Base-by-base conservation (phyloP, 345 rosid species). In the Brassica incana region DNA sequence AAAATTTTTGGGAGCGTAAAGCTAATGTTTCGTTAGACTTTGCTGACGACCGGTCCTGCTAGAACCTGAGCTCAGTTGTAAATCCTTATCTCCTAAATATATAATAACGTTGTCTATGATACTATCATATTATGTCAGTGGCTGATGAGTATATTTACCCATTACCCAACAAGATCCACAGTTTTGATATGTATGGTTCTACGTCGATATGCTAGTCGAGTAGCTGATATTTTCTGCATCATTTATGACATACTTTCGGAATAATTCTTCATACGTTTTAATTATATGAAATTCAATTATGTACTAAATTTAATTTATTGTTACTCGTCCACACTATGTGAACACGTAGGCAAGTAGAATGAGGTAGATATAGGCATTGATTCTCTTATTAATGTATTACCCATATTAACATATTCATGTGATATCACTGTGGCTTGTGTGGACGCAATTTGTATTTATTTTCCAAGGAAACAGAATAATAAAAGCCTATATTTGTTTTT, bases 291-390 rank as follows among this genome's bases (percentile, higher is more conserved):
- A 40, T 40, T 20, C 56, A 38, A 40, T 11, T 5, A 10, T 32
- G 23, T 32, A 23, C 38, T 29, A 62, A 43, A 33, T 2, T 75
- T 68, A 69, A 77, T 61, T 69, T 61, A 35, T 69, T 69, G 52
- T 10, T 59, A 72, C 40, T 72, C 56, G 74, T 59, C 73, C 74
- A 61, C 74, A 61, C 35, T 50, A 15, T 67, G 69, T 48, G 74
- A 52, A 67, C 64, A 78, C 67, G 65, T 32, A 67, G 73, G 23
- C 73, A 79, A 67, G 82, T 73, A 67, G 74, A 60, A 20, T 43
- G 78, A 33, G 62, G 69, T 73, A 73, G 70, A 67, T 67, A 16
- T 9, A 48, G 74, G 74, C 78, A 73, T 73, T 79, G 18, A 67
- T 73, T 10, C 0, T 29, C 59, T 54, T 66, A n/a, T 78, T 60